phyloP scores from a whole-genome alignment of 2,329 filamentous ascomycete genomes.

The Colletotrichum gloeosporioides region DNA sequence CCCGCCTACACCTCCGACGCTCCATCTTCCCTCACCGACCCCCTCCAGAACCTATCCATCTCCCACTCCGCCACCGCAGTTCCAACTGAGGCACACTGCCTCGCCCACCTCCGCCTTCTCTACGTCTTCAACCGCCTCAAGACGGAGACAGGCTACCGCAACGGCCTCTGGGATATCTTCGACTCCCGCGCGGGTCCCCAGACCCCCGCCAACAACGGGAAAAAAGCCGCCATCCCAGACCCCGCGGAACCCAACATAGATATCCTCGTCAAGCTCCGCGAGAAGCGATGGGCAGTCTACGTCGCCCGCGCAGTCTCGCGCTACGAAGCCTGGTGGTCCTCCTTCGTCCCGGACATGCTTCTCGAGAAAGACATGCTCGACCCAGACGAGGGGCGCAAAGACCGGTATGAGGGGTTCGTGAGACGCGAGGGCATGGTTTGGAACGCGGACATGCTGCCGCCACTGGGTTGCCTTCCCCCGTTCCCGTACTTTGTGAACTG shows the following conservation, averaged over 20 bases:
- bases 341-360: constrained; percentile 31
- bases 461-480: constrained; percentile 39
- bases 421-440: constrained; percentile 31
- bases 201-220: not conserved
- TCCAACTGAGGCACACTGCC: not conserved
- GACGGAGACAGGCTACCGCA: constrained; percentile 61
- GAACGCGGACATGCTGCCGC: constrained; percentile 50
- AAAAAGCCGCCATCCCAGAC: not conserved
- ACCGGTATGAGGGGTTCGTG: constrained; percentile 32
- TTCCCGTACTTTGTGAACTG: not conserved
- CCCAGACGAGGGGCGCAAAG: constrained; percentile 9
- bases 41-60: not conserved
- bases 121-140: constrained; percentile 67
- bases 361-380: constrained; percentile 29
- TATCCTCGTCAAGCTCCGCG: constrained; percentile 56
- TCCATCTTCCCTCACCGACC: not conserved
- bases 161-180: constrained; percentile 66
- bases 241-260: not conserved
- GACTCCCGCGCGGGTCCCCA: constrained; percentile 43
- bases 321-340: constrained; percentile 66
- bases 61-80: not conserved
- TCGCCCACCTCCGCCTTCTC: constrained; percentile 68
- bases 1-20: not conserved
- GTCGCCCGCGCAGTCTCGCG: constrained; percentile 67
- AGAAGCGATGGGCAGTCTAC: constrained; percentile 73